These are phyloP conservation scores for Aspergillus egyptiacus DNA, from an alignment of 495 filamentous ascomycete species.

Conservation along the genomic window DNA sequence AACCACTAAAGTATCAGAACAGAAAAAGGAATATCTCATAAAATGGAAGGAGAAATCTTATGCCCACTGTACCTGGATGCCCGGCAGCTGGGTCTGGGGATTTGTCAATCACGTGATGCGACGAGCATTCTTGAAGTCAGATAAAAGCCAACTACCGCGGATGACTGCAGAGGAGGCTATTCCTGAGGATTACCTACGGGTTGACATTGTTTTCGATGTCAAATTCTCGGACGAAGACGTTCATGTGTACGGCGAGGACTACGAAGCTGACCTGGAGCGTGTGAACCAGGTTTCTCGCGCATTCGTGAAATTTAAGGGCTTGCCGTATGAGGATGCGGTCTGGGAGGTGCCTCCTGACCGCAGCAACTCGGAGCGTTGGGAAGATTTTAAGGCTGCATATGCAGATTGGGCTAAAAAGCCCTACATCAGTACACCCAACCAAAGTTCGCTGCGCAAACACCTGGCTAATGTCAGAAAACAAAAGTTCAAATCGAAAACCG, in stretches of 20 bases:
- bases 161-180: slow-evolving; percentile 74
- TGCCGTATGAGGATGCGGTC: slow-evolving; percentile 85
- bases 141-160: slow-evolving; percentile 57
- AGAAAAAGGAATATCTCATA: slow-evolving; percentile 81
- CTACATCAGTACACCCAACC: slow-evolving; percentile 56
- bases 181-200: slow-evolving; percentile 71
- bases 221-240: slow-evolving; percentile 48
- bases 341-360: slow-evolving; percentile 80
- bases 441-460: slow-evolving; percentile 49
- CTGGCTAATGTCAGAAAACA: slow-evolving; percentile 55
- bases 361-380: slow-evolving; percentile 62
- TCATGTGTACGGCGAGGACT: slow-evolving; percentile 42
- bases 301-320: slow-evolving; percentile 87
- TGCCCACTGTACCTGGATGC: slow-evolving; percentile 73
- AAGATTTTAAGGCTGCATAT: slow-evolving; percentile 77
- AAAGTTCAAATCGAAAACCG: slow-evolving; percentile 62
- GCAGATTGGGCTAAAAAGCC: slow-evolving; percentile 73
- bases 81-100: slow-evolving; percentile 87
- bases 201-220: slow-evolving; percentile 85
- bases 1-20: slow-evolving; percentile 53
- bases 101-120: slow-evolving; percentile 57
- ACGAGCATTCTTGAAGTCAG: slow-evolving; percentile 64
- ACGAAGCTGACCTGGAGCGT: slow-evolving; percentile 58
- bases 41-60: slow-evolving; percentile 82
- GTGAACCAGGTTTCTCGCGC: slow-evolving; percentile 65